Evolutionary conservation across 495 filamentous ascomycete genomes (phyloP), one percentile per base, ranked within the genome.

Genomic region (Diplogelasinospora grovesii): DNA sequence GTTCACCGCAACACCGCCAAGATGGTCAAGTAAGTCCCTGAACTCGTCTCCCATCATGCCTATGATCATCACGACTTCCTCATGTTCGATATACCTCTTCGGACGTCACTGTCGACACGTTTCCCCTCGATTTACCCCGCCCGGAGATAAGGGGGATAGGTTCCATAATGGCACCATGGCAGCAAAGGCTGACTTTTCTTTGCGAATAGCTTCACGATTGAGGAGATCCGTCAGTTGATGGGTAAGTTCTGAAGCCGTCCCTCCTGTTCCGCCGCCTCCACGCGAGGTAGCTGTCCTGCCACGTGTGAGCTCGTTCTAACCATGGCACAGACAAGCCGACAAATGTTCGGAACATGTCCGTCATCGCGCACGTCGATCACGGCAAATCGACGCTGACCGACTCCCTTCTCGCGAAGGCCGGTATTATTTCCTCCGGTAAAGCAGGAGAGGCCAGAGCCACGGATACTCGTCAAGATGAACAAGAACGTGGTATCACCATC

Each of bases 321-420:
- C 13, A 5, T 18, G 19, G 14, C 21, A 13, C 34, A 57, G 89
- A 96, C 86, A 85, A 85, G 67, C 79, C 84, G 71, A 84, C 82
- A 62, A 98, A 98, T 77, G 92, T 97, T 79, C 87, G 92, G 70
- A 70, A 71, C 63, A 99, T 97, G 93, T 96, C 92, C 73, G 92
- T 99, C 69, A 99, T 99, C 85, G 92, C 92, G 68, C 92, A 99
- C 75, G 89, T 98, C 78, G 92, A 98, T 77, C 92, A 98, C 80
- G 92, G 92, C 75, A 98, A 98, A 73, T 98, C 92, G 57, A 98
- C 92, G 61, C 78, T 98, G 56, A 95, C 88, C 79, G 92, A 99
- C 70, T 96, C 92, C 54, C 88, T 99, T 57, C 83, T 99, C 62
- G 87, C 94, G 70, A 93, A 90, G 69, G 93, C 93, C 61, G 92